Conservation (phyloP, 2,329 filamentous ascomycete genomes). For the Exophiala mesophila region DNA sequence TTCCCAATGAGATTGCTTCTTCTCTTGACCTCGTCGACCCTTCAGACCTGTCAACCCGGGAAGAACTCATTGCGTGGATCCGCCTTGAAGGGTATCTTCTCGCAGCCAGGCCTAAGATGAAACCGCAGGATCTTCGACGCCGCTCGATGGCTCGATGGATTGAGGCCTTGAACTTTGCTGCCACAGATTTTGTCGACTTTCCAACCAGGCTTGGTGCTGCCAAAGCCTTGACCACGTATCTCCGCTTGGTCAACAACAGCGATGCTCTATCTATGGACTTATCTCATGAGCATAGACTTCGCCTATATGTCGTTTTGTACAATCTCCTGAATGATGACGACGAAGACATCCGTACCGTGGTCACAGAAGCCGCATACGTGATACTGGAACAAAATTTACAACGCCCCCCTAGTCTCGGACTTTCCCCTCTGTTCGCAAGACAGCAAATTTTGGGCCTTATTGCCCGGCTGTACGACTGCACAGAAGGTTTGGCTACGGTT, state of each 20-base stretch:
- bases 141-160: slow-evolving; percentile 10
- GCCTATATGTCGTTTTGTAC: slow-evolving; percentile 53
- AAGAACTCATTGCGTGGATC: background rate
- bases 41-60: background rate
- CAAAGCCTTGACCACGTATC: slow-evolving; percentile 14
- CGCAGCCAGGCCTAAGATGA: background rate
- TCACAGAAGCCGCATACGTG: slow-evolving; percentile 34
- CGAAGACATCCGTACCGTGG: slow-evolving; percentile 72
- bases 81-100: background rate
- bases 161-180: slow-evolving; percentile 8
- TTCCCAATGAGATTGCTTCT: background rate
- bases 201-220: slow-evolving; percentile 21
- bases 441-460: slow-evolving; percentile 37
- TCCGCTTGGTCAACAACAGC: slow-evolving; percentile 7
- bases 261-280: too few relatives aligned
- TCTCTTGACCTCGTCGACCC: background rate
- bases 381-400: slow-evolving; percentile 4
- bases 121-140: background rate
- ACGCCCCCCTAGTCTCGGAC: slow-evolving; percentile 27
- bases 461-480: slow-evolving; percentile 30
- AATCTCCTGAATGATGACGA: slow-evolving; percentile 84
- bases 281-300: too few relatives aligned
- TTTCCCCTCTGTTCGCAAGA: slow-evolving; percentile 48
- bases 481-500: slow-evolving; percentile 29
- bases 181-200: slow-evolving; percentile 21